Evolutionary conservation across 2,329 filamentous ascomycete genomes (phyloP), one percentile per base, ranked within the genome.

Genomic region (Colletotrichum paranaense): DNA sequence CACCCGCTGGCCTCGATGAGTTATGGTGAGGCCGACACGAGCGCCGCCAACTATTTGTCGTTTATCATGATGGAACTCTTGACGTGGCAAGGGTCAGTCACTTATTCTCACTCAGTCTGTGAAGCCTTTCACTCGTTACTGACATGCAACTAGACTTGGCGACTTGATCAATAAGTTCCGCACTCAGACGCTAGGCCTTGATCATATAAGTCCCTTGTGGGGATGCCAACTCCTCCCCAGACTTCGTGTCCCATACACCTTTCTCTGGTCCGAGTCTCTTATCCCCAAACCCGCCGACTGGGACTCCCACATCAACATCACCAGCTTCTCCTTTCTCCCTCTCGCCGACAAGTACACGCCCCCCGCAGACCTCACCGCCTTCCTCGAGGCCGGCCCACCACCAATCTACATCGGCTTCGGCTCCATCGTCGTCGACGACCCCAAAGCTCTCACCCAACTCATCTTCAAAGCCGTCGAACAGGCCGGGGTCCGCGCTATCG

Each of bases 151-250:
- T 57, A 82, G 79, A 0, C 82, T 94, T 1, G 93, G 93, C 7
- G 93, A 94, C 77, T 80, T 95, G 5, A 92, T 94, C 80, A 94
- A 94, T 76, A 87, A 88, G 28, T 94, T 93, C 77, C 88, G 92
- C 35, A 88, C 88, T 70, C 87, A 89, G 58, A 88, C 84, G 32
- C 84, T 95, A 0, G 87, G 88, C 6, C 82, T 94, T 0, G 92
- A 94, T 69, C 86, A 90, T 0, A 86, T 94, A 68, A 92, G 89
- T 75, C 86, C 90, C 12, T 87, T 93, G 74, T 92, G 89, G 84
- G 92, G 91, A 12, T 91, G 91, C 12, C 90, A 90, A 14, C 88
- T 94, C 80, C 82, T 92, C 2, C 86, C 88, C 22, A 87, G 90
- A 24, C 81, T 94, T 26, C 86, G 85, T 24, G 86, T 94, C 6